phyloP scores from a whole-genome alignment of 2,329 filamentous ascomycete genomes.

The Colletotrichum eleusines region DNA sequence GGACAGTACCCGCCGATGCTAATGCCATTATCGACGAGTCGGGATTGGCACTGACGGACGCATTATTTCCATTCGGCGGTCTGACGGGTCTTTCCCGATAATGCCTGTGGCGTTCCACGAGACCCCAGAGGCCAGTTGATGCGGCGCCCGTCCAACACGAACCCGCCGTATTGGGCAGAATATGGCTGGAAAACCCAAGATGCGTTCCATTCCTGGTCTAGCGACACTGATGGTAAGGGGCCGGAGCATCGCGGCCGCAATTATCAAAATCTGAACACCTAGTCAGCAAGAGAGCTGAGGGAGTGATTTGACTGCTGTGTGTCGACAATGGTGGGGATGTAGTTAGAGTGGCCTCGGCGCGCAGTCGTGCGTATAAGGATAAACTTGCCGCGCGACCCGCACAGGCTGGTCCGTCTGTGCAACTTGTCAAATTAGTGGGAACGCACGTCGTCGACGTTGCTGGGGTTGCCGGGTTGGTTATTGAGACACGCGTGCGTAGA shows the following conservation, averaged over 20 bases:
- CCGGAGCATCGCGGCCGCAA: neutral
- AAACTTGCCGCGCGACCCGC: slow-evolving; percentile 26
- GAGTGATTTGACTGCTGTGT: neutral
- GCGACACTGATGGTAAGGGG: slow-evolving; percentile 9
- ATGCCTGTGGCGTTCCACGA: slow-evolving; percentile 7
- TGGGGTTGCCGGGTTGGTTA: neutral
- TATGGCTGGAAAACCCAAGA: slow-evolving; percentile 13
- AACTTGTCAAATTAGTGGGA: neutral
- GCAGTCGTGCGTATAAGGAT: slow-evolving; percentile 17
- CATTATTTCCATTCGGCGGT: slow-evolving; percentile 21
- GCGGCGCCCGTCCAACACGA: neutral
- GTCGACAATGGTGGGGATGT: neutral
- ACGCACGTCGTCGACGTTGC: neutral
- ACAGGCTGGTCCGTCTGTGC: slow-evolving; percentile 3
- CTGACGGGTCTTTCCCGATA: slow-evolving; percentile 8
- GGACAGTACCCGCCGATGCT: neutral
- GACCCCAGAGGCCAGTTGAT: neutral
- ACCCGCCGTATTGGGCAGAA: slow-evolving; percentile 12
- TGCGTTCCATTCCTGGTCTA: slow-evolving; percentile 17
- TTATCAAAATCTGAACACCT: neutral
- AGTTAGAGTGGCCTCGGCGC: neutral
- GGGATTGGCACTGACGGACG: slow-evolving; percentile 12
- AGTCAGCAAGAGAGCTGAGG: neutral
- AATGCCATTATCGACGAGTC: slow-evolving; percentile 13
- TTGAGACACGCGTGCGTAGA: neutral